These are phyloP conservation scores for Boletales sp. DNA, from an alignment of 768 basidiomycete species.

Conservation along the genomic window DNA sequence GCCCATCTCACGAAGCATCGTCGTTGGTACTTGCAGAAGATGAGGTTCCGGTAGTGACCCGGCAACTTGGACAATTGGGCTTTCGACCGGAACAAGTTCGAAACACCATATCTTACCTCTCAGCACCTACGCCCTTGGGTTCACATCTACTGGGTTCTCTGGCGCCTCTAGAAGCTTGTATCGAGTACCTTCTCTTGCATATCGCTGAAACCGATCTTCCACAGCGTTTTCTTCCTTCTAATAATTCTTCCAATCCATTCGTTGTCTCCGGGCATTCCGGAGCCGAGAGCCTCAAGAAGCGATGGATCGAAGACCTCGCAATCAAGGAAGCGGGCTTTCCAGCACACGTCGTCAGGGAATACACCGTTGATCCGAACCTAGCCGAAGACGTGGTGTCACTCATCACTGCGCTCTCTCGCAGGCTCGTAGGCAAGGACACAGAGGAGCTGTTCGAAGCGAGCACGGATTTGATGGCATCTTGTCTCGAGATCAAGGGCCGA, in stretches of 20 bases:
- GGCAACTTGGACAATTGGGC: conserved; percentile 61
- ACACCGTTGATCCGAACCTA: conserved; percentile 35
- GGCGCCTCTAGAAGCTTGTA: conserved; percentile 69
- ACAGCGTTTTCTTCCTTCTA: conserved; percentile 56
- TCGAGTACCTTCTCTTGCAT: conserved; percentile 81
- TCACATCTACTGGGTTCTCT: conserved; percentile 57
- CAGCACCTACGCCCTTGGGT: conserved; percentile 53
- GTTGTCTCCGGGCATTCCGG: conserved; percentile 64
- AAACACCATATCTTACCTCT: conserved; percentile 54
- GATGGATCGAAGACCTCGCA: conserved; percentile 80
- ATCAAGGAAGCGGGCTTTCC: conserved; percentile 86
- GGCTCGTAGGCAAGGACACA: conserved; percentile 47
- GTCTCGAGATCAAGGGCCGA: conserved; percentile 8
- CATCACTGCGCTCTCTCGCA: conserved; percentile 49
- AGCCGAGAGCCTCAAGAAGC: conserved; percentile 56
- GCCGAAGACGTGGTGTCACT: conserved; percentile 53
- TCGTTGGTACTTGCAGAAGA: conserved; percentile 40
- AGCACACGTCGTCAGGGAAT: conserved; percentile 59
- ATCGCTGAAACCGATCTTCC: conserved; percentile 89
- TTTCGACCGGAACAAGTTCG: conserved; percentile 57
- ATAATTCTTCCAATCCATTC: conserved; percentile 69
- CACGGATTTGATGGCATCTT: conserved; percentile 19
- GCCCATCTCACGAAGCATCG: conserved; percentile 38
- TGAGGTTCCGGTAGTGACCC: conserved; percentile 39
- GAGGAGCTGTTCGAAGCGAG: conserved; percentile 31